phyloP scores from a whole-genome alignment of 768 basidiomycete genomes.

The Boletus huronensis region DNA sequence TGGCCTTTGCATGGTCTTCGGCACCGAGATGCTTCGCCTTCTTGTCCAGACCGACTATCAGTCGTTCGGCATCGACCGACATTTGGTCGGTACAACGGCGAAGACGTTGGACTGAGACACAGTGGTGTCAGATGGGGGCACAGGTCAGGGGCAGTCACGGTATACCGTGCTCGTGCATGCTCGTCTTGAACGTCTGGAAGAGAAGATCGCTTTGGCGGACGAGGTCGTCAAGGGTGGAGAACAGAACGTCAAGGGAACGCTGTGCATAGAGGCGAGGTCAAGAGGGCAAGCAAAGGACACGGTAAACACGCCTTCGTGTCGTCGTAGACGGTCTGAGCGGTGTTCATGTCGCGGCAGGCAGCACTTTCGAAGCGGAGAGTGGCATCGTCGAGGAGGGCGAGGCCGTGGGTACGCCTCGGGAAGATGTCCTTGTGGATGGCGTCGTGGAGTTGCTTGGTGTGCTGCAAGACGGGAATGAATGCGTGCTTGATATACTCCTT shows the following conservation, averaged over 20 bases:
- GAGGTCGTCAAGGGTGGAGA: slow-evolving; percentile 46
- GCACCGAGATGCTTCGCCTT: slow-evolving; percentile 40
- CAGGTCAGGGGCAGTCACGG: slow-evolving; percentile 2
- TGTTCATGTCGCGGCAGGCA: slow-evolving; percentile 42
- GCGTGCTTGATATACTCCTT: slow-evolving; percentile 33
- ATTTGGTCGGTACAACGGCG: slow-evolving; percentile 40
- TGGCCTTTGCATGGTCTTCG: slow-evolving; percentile 32
- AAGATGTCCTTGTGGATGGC: slow-evolving; percentile 34
- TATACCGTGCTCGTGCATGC: slow-evolving; percentile 47
- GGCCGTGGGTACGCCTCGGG: slow-evolving; percentile 34
- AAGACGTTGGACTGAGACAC: slow-evolving; percentile 42
- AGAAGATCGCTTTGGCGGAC: slow-evolving; percentile 47
- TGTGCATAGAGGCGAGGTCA: slow-evolving; percentile 26
- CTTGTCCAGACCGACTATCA: slow-evolving; percentile 52
- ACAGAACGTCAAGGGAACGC: slow-evolving; percentile 41
- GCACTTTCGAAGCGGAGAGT: slow-evolving; percentile 51
- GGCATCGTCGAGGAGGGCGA: slow-evolving; percentile 52
- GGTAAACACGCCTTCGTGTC: slow-evolving; percentile 42
- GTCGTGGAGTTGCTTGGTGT: slow-evolving; percentile 36
- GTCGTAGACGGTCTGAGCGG: slow-evolving; percentile 37
- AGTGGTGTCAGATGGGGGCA: slow-evolving; percentile 7
- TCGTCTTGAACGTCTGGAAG: slow-evolving; percentile 46
- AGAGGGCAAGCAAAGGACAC: not conserved
- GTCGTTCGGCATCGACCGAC: slow-evolving; percentile 51
- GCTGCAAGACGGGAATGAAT: slow-evolving; percentile 34